These are phyloP conservation scores for Trichoderma virens DNA, from an alignment of 495 filamentous ascomycete genomes.

Conservation along the genomic window DNA sequence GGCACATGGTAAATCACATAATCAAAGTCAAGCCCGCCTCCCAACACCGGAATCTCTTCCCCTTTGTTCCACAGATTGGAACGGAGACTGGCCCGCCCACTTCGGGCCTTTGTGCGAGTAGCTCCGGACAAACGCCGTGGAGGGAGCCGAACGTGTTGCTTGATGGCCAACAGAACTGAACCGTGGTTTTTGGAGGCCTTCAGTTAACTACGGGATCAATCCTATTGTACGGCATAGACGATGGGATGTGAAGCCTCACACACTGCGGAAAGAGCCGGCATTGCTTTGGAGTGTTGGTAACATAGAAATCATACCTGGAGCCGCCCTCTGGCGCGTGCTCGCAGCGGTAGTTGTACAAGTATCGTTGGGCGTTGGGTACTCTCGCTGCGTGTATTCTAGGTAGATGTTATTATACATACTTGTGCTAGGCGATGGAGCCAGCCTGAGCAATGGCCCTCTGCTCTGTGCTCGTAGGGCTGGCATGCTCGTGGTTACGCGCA, in stretches of 20 bases:
- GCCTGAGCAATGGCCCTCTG: not conserved
- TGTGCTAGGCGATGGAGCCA: no score
- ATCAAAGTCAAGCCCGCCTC: not conserved
- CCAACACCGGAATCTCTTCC: not conserved
- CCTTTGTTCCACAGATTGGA: constrained; percentile 4
- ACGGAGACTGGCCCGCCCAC: not conserved
- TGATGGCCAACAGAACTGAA: no score
- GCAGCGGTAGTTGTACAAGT: not conserved
- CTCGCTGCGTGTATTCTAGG: no score
- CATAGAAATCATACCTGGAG: not conserved
- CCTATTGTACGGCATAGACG: no score
- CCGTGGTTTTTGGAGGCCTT: no score
- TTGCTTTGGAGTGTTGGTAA: not conserved
- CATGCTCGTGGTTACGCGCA: not conserved
- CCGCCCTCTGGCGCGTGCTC: not conserved
- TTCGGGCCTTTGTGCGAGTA: constrained; percentile 5
- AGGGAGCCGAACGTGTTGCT: not conserved
- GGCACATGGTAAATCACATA: not conserved
- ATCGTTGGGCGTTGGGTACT: no score
- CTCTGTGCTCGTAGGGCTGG: not conserved
- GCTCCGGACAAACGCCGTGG: constrained; percentile 5
- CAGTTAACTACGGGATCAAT: no score
- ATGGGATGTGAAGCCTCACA: no score
- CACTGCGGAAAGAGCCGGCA: not conserved
- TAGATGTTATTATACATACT: not conserved